Evolutionary conservation across 495 filamentous ascomycete genomes (phyloP), one percentile per base, ranked within the genome.

Genomic region (Talaromyces proteolyticus): DNA sequence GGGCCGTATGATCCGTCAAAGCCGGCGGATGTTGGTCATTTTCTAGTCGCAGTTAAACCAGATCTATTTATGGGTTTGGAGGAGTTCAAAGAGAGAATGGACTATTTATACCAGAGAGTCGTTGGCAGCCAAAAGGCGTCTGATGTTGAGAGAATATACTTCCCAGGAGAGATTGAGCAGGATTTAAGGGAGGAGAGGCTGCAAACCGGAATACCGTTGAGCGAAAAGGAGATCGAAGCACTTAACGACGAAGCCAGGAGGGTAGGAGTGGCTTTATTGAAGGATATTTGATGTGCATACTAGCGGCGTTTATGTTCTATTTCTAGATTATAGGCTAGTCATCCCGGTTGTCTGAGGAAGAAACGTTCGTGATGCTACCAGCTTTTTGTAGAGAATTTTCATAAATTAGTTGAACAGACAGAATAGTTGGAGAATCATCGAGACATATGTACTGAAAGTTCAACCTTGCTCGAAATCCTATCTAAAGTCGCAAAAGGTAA

Each of bases 141-240:
- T 2, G 85, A 82, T 0, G 83, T 89, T n/a, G 83, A 88, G 3
- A 68, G 79, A 42, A 87, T 91, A 6, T 91, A 87, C 57, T 91
- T 88, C 58, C 86, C 87, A 0, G 87, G 87, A 1, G 87, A 91
- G 66, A 81, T 89, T 51, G 87, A 91, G 67, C 80, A 82, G 57
- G 51, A 84, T 42, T 80, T 57, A 0, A 67, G 82, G 49, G 75
- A 82, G 54, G 62, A 77, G 53, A 72, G 87, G 24, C 44, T 72
- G 26, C 59, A 51, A 29, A 68, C 71, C 10, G 87, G 87, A 0
- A 88, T 91, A 48, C 87, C 86, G 2, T 79, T 78, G 49, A 80
- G 80, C 1, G 63, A 78, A 44, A 76, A 75, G 0, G 86, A 91
- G 61, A 71, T 91, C 51, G 77, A 78, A 25, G 70, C 69, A 1